These are phyloP conservation scores for Botrytis galanthina DNA, from an alignment of 2,329 filamentous ascomycete genomes.

Conservation along the genomic window DNA sequence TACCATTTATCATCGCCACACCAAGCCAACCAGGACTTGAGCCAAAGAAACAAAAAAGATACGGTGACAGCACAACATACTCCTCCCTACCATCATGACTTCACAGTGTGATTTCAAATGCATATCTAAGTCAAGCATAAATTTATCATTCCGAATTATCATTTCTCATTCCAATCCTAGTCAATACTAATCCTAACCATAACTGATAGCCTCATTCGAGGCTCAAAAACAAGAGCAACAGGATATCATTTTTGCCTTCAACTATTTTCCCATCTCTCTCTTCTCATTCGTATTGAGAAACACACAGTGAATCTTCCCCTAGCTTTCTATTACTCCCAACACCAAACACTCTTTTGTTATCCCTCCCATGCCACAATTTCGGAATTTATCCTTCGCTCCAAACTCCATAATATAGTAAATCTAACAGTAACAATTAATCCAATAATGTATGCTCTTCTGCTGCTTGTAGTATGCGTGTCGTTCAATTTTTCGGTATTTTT, in stretches of 20 bases:
- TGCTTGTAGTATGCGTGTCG: not conserved
- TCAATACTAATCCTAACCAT: conserved; percentile 4
- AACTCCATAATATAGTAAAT: not conserved
- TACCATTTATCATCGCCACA: too few species aligned
- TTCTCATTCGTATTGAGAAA: not conserved
- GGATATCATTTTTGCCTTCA: conserved; percentile 1
- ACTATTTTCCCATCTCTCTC: not conserved
- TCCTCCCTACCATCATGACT: not conserved
- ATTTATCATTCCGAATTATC: not conserved
- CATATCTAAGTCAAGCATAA: not conserved
- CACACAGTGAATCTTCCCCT: not conserved
- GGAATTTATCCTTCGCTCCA: not conserved
- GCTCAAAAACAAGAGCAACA: conserved; percentile 3
- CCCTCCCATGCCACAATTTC: not conserved
- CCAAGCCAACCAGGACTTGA: not conserved
- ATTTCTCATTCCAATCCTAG: not conserved
- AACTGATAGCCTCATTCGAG: not conserved
- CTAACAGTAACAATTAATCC: not conserved
- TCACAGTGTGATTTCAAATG: not conserved
- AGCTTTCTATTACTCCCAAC: not conserved
- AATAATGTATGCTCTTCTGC: not conserved
- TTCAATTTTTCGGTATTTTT: not conserved
- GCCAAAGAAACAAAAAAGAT: not conserved
- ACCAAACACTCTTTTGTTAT: not conserved
- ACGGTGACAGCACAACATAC: not conserved